Conservation (phyloP, 306 rosid genomes). For the Carpinus viminea region DNA sequence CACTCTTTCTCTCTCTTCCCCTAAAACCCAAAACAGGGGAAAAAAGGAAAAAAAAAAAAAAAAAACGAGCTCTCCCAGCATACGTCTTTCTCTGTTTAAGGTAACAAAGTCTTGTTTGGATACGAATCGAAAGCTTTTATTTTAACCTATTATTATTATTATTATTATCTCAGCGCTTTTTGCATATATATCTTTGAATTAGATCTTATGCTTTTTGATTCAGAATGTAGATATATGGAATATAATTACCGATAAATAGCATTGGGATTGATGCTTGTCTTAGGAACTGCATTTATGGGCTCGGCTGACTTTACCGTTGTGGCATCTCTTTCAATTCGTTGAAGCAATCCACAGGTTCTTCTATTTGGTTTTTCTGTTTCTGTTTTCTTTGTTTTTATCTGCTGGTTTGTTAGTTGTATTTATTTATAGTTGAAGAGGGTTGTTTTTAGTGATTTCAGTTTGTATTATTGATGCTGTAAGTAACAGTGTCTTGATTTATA, state of each 20-base stretch:
- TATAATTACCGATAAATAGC: not conserved
- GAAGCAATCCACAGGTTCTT: conserved; percentile 44
- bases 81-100: conserved; percentile 12
- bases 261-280: conserved; percentile 20
- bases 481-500: not conserved
- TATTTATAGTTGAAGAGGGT: not conserved
- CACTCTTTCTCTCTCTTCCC: conserved; percentile 5
- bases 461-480: not conserved
- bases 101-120: conserved; percentile 10
- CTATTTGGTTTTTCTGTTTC: conserved; percentile 8
- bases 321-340: conserved; percentile 21
- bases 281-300: conserved; percentile 25
- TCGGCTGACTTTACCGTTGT: conserved; percentile 26
- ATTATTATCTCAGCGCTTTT: not conserved
- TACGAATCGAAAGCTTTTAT: conserved; percentile 5
- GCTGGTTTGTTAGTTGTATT: conserved; percentile 8
- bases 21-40: not conserved
- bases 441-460: not conserved
- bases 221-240: not conserved
- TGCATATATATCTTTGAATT: not conserved
- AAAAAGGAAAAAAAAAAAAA: not conserved
- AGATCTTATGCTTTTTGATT: conserved; percentile 25
- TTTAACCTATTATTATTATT: not conserved
- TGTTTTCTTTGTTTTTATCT: not conserved
- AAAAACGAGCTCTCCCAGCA: not conserved